Evolutionary conservation across 2,329 filamentous ascomycete species (phyloP).

Genomic region (Diplodia intermedia): DNA sequence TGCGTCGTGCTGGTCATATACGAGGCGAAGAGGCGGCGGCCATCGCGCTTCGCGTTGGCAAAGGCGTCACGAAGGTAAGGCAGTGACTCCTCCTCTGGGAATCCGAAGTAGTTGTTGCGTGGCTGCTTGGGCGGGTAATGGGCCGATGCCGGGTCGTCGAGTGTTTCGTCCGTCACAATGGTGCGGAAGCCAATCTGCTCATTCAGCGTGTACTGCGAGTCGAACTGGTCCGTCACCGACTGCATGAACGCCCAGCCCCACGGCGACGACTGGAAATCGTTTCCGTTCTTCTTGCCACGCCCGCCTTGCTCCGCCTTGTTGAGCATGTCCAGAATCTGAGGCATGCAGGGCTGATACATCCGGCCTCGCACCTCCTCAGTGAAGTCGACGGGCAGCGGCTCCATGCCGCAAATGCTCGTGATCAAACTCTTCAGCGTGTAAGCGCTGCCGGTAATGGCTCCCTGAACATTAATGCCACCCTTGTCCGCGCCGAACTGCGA

Average conservation of each 20-base stretch:
- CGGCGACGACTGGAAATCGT: conserved; percentile 24
- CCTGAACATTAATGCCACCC: conserved; percentile 40
- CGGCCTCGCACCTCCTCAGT: conserved; percentile 46
- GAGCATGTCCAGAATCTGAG: conserved; percentile 49
- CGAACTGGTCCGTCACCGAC: conserved; percentile 50
- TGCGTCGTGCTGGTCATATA: conserved; percentile 51
- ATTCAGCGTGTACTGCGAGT: conserved; percentile 47
- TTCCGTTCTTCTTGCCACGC: not conserved
- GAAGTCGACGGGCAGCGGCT: conserved; percentile 51
- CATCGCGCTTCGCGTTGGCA: conserved; percentile 40
- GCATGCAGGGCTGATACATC: conserved; percentile 52
- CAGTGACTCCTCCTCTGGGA: conserved; percentile 50
- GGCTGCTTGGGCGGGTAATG: conserved; percentile 42
- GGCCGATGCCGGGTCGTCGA: conserved; percentile 41
- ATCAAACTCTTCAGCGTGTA: conserved; percentile 51
- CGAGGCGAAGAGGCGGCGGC: conserved; percentile 46
- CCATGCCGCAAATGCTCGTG: conserved; percentile 50
- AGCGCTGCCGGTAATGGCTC: conserved; percentile 48
- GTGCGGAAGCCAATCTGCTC: conserved; percentile 47
- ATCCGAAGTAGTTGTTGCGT: conserved; percentile 55
- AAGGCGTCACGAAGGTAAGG: conserved; percentile 50
- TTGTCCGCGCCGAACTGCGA: conserved; percentile 34
- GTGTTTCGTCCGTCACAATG: conserved; percentile 14
- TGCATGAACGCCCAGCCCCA: conserved; percentile 42
- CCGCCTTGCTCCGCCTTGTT: conserved; percentile 37